phyloP scores from a whole-genome alignment of 2,329 filamentous ascomycete species.

The Aspergillus fijiensis region DNA sequence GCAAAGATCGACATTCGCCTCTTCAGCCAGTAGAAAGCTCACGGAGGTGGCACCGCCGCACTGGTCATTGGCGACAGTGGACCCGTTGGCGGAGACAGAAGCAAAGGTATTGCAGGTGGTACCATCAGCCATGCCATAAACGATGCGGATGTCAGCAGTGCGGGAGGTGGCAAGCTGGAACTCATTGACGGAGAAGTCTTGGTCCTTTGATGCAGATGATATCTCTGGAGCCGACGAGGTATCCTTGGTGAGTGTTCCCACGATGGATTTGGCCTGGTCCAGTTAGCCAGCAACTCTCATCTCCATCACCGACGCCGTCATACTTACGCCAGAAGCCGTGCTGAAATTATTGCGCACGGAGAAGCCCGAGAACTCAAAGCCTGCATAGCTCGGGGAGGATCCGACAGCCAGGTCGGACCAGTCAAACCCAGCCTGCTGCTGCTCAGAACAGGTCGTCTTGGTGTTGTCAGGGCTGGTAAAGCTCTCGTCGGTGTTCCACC shows the following conservation, averaged over 20 bases:
- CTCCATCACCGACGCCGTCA: neutral
- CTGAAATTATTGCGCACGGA: conserved; percentile 60
- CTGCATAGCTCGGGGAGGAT: conserved; percentile 64
- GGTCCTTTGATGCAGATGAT: conserved; percentile 52
- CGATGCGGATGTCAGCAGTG: conserved; percentile 77
- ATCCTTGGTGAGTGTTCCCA: conserved; percentile 49
- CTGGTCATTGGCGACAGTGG: conserved; percentile 75
- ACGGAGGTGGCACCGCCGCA: conserved; percentile 89
- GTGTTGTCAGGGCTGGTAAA: conserved; percentile 71
- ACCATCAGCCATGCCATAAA: conserved; percentile 83
- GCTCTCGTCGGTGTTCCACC: conserved; percentile 52
- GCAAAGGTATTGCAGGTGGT: conserved; percentile 76
- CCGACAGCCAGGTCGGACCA: conserved; percentile 66
- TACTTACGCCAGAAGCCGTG: conserved; percentile 45
- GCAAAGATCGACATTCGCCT: conserved; percentile 60
- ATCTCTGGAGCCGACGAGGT: conserved; percentile 58
- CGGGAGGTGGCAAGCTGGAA: conserved; percentile 73
- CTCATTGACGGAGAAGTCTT: conserved; percentile 70
- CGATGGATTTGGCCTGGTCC: conserved; percentile 59
- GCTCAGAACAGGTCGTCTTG: conserved; percentile 72
- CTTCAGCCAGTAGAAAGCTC: conserved; percentile 63
- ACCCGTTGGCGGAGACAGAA: conserved; percentile 66
- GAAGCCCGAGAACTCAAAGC: conserved; percentile 73
- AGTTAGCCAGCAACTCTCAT: conserved; percentile 11
- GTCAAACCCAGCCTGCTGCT: conserved; percentile 69